Evolutionary conservation across 139 green algal species (phyloP).

Genomic region (Chlorella sp.): DNA sequence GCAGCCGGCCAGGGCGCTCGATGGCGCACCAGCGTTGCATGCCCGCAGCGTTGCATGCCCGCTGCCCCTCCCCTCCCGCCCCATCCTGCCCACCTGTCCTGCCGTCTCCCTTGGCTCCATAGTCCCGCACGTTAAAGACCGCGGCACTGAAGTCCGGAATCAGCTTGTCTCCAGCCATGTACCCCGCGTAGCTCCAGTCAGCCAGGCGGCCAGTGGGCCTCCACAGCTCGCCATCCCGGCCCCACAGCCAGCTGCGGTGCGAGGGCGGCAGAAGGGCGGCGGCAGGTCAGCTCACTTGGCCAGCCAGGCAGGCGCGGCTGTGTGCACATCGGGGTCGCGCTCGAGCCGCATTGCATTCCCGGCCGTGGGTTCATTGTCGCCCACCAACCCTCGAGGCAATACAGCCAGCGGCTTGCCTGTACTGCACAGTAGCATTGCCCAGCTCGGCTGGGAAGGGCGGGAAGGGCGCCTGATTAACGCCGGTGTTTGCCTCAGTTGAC

Average conservation of each 20-base stretch:
- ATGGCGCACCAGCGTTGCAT: neutral
- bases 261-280: no score
- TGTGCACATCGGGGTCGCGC: no score
- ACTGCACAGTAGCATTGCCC: neutral
- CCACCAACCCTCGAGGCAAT: no score
- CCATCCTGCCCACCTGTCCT: neutral
- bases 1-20: no score
- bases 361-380: no score
- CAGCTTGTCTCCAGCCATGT: constrained; percentile 7
- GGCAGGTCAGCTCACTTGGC: no score
- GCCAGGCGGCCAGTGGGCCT: neutral
- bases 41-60: neutral
- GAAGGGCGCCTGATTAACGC: neutral
- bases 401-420: neutral
- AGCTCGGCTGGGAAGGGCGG: constrained; percentile 2
- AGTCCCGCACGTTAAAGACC: neutral
- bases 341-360: no score
- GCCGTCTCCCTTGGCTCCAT: neutral
- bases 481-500: neutral
- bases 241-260: constrained; percentile 15
- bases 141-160: neutral
- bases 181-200: constrained; percentile 13
- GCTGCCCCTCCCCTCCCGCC: neutral
- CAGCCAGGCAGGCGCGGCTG: no score
- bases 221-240: constrained; percentile 7